Evolutionary conservation across 164 flowering plant genomes (phyloP).

Genomic region (Liquidambar formosana): DNA sequence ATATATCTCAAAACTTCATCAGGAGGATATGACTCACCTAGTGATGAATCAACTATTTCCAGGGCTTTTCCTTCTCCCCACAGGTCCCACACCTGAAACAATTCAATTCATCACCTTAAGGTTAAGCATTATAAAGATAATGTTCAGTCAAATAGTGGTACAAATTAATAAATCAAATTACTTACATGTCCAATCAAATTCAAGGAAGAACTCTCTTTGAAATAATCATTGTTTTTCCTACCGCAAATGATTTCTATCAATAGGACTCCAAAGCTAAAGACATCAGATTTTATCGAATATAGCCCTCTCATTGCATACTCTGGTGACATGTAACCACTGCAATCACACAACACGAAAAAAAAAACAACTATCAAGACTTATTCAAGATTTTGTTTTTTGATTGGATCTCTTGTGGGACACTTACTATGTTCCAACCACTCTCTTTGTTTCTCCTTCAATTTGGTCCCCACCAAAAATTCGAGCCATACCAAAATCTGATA

Average conservation of each 20-base stretch:
- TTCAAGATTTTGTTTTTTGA: too few species aligned
- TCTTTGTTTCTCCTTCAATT: constrained; percentile 20
- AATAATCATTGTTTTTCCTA: constrained; percentile 7
- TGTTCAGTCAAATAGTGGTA: background rate
- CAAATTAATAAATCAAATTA: background rate
- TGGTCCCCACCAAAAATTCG: constrained; percentile 32
- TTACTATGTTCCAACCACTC: constrained; percentile 39
- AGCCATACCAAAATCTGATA: constrained; percentile 45
- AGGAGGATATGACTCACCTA: constrained; percentile 9
- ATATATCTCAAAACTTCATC: constrained; percentile 30
- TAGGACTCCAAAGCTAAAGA: constrained; percentile 38
- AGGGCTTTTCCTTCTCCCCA: constrained; percentile 31
- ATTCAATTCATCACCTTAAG: too few species aligned
- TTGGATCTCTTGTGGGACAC: background rate
- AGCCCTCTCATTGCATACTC: background rate
- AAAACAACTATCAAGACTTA: too few species aligned
- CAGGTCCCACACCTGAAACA: constrained; percentile 29
- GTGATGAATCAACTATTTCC: constrained; percentile 19
- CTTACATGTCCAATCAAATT: constrained; percentile 21
- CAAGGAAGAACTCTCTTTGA: background rate
- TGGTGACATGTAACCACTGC: too few species aligned
- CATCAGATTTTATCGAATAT: constrained; percentile 23
- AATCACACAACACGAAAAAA: too few species aligned
- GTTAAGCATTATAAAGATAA: background rate
- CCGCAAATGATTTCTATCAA: constrained; percentile 28